These are phyloP conservation scores for Hypoxylon sp. DNA, from an alignment of 2,329 filamentous ascomycete genomes.

Conservation along the genomic window DNA sequence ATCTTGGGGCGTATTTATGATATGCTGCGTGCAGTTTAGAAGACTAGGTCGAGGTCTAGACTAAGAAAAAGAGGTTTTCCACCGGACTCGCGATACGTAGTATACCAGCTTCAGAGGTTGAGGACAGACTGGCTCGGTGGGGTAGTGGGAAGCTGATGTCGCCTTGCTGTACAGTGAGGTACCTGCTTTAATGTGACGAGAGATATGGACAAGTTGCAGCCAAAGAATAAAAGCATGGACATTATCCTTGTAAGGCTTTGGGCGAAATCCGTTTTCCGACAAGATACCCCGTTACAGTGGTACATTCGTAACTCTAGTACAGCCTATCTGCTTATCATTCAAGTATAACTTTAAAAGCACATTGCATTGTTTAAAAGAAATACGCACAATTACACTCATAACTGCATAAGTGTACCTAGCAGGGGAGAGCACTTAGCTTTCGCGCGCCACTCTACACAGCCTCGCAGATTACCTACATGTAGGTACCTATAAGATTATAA, in stretches of 20 bases:
- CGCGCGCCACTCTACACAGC: too few species aligned
- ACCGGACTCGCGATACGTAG: slow-evolving; percentile 4
- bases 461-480: too few species aligned
- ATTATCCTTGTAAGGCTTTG: slow-evolving; percentile 21
- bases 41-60: slow-evolving; percentile 2
- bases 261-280: neutral
- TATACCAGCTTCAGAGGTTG: slow-evolving; percentile 24
- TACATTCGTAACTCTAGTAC: neutral
- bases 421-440: too few species aligned
- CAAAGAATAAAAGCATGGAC: slow-evolving; percentile 23
- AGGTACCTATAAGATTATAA: too few species aligned
- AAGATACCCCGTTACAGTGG: neutral
- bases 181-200: slow-evolving; percentile 12
- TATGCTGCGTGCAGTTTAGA: neutral
- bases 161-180: slow-evolving; percentile 19
- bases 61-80: slow-evolving; percentile 4
- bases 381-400: too few species aligned
- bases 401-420: too few species aligned
- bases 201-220: slow-evolving; percentile 45
- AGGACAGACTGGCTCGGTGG: slow-evolving; percentile 36
- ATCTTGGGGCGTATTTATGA: slow-evolving; percentile 13
- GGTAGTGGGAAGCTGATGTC: slow-evolving; percentile 32
- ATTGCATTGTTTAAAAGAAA: too few species aligned
- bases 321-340: too few species aligned
- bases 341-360: too few species aligned